Percentiles rank a stretch among this genome's conserved stretches.
These are phyloP conservation scores for Schwanniomyces vanrijiae DNA, from an alignment of 805 yeast genomes.

Conservation along the genomic window DNA sequence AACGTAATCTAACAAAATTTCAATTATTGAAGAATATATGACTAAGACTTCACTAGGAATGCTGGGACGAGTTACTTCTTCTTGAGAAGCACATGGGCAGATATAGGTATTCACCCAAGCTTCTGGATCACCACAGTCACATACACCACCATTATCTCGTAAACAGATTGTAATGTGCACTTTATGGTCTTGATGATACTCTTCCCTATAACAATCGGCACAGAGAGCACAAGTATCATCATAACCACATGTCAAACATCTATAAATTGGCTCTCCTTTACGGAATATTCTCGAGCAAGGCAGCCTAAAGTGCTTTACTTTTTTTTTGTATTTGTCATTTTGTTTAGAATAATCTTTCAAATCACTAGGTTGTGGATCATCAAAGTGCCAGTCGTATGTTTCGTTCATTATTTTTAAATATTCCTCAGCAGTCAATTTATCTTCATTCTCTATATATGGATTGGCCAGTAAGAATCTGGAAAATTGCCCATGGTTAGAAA, in stretches of 20 bases:
- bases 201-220: slow-evolving; percentile 67
- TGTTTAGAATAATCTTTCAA: slow-evolving; percentile 23
- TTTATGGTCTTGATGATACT: slow-evolving; percentile 70
- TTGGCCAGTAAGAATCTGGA: slow-evolving; percentile 37
- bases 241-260: slow-evolving; percentile 72
- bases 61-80: slow-evolving; percentile 7
- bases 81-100: slow-evolving; percentile 42
- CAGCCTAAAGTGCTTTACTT: slow-evolving; percentile 55
- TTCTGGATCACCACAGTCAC: slow-evolving; percentile 89
- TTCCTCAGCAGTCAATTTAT: not conserved
- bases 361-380: not conserved
- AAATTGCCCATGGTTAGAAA: slow-evolving; percentile 32
- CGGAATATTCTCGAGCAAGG: slow-evolving; percentile 74
- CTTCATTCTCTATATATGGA: slow-evolving; percentile 11
- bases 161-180: slow-evolving; percentile 63
- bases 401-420: slow-evolving; percentile 17
- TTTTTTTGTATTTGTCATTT: slow-evolving; percentile 6
- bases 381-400: slow-evolving; percentile 33
- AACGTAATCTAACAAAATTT: slow-evolving; percentile 54
- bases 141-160: slow-evolving; percentile 74
- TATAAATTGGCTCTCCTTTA: slow-evolving; percentile 78
- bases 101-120: slow-evolving; percentile 63
- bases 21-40: slow-evolving; percentile 42
- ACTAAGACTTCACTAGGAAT: slow-evolving; percentile 42
- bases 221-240: slow-evolving; percentile 89